Conservation (phyloP, 805 yeast species). For the Priceomyces carsonii region DNA sequence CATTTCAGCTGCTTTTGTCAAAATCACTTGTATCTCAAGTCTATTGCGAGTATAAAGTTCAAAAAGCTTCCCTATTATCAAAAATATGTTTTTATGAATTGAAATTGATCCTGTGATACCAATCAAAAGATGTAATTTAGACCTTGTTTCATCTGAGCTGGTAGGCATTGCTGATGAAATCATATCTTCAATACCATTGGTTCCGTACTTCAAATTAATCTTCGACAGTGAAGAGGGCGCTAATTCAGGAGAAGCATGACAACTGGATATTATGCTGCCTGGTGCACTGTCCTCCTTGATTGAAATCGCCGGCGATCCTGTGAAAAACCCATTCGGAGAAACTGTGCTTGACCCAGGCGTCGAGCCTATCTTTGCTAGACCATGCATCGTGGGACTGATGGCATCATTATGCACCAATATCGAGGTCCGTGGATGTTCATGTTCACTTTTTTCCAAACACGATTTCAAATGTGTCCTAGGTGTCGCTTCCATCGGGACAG, state of each 20-base stretch:
- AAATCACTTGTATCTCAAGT: slow-evolving; percentile 24
- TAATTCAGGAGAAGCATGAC: too few relatives aligned
- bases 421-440: slow-evolving; percentile 3
- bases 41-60: slow-evolving; percentile 19
- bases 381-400: slow-evolving; percentile 21
- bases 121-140: slow-evolving; percentile 22
- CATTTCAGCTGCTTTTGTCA: slow-evolving; percentile 24
- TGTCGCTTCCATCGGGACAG: neutral
- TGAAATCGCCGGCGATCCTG: slow-evolving; percentile 5
- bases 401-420: too few relatives aligned
- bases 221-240: too few relatives aligned
- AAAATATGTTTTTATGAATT: slow-evolving; percentile 19
- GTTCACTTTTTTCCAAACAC: slow-evolving; percentile 12
- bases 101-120: slow-evolving; percentile 28
- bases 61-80: slow-evolving; percentile 24
- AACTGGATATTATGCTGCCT: too few relatives aligned
- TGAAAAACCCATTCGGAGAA: slow-evolving; percentile 5
- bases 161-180: too few relatives aligned
- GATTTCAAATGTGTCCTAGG: slow-evolving; percentile 19
- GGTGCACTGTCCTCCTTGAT: slow-evolving; percentile 5
- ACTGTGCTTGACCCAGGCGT: slow-evolving; percentile 6
- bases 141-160: slow-evolving; percentile 5
- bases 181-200: too few relatives aligned
- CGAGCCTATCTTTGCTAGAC: slow-evolving; percentile 9
- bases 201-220: too few relatives aligned